These are phyloP conservation scores for Colletotrichum liriopes DNA, from an alignment of 2,329 filamentous ascomycete genomes.

Conservation along the genomic window DNA sequence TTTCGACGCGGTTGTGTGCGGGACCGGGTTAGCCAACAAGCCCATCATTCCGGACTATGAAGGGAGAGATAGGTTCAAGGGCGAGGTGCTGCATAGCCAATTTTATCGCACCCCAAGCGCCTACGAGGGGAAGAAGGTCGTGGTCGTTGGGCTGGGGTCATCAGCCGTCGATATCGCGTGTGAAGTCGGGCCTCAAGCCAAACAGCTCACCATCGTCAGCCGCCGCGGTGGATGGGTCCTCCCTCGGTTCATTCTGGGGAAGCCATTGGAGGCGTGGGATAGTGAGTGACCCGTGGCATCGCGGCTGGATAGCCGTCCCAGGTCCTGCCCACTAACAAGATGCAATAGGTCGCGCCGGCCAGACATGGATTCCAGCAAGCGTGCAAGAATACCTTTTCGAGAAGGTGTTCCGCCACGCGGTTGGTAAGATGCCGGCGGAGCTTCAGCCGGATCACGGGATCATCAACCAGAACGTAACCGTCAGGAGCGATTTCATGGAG, in stretches of 20 bases:
- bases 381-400: slow-evolving; percentile 51
- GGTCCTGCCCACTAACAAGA: background rate
- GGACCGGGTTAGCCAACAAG: slow-evolving; percentile 51
- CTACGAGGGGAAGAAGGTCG: slow-evolving; percentile 56
- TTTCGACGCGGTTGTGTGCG: slow-evolving; percentile 56
- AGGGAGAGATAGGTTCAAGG: slow-evolving; percentile 52
- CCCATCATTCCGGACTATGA: slow-evolving; percentile 52
- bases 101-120: slow-evolving; percentile 52
- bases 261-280: slow-evolving; percentile 54
- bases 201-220: slow-evolving; percentile 55
- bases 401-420: slow-evolving; percentile 49
- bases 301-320: no score
- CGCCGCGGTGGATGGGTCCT: slow-evolving; percentile 56
- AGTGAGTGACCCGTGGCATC: slow-evolving; percentile 47
- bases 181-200: slow-evolving; percentile 53
- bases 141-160: slow-evolving; percentile 55
- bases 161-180: slow-evolving; percentile 57
- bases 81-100: slow-evolving; percentile 56
- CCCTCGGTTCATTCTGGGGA: slow-evolving; percentile 56
- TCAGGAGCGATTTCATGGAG: slow-evolving; percentile 51
- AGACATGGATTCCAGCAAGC: slow-evolving; percentile 48
- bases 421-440: slow-evolving; percentile 50
- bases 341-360: slow-evolving; percentile 47
- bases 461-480: slow-evolving; percentile 53
- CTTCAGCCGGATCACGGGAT: slow-evolving; percentile 54